Evolutionary conservation across 129 eudicot species (phyloP).

Genomic region (Kitagawia praeruptora): DNA sequence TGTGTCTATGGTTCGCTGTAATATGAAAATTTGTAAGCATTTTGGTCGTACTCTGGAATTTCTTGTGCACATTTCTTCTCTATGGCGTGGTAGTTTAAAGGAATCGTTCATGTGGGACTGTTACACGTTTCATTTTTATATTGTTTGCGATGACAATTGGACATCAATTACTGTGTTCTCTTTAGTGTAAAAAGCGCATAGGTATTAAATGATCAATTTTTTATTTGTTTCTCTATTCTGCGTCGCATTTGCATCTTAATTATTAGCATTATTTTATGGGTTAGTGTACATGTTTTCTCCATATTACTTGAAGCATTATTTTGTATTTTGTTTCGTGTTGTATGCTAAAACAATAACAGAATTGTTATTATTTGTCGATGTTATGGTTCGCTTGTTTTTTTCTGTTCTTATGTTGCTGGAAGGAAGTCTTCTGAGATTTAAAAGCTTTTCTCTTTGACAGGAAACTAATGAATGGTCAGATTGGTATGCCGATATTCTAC

Average conservation of each 20-base stretch:
- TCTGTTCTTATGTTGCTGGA: background rate
- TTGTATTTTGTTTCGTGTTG: background rate
- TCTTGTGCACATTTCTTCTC: background rate
- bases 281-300: background rate
- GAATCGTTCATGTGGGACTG: background rate
- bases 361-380: too few relatives aligned
- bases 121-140: background rate
- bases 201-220: background rate
- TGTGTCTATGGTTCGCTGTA: background rate
- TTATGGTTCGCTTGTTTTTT: background rate
- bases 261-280: background rate
- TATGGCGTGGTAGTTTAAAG: background rate
- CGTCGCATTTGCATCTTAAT: background rate
- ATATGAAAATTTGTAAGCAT: background rate
- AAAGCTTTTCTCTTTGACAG: conserved; percentile 29
- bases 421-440: background rate
- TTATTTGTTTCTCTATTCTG: background rate
- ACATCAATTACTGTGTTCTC: background rate
- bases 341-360: background rate
- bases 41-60: background rate
- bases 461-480: conserved; percentile 84
- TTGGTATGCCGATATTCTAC: conserved; percentile 77
- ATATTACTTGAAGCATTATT: background rate
- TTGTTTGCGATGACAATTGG: background rate
- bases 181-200: background rate